A percentile compares a stretch with the other conserved stretches of the same genome.
phyloP scores from a whole-genome alignment of 441 rosid genomes.

The Pelargonium australe region DNA sequence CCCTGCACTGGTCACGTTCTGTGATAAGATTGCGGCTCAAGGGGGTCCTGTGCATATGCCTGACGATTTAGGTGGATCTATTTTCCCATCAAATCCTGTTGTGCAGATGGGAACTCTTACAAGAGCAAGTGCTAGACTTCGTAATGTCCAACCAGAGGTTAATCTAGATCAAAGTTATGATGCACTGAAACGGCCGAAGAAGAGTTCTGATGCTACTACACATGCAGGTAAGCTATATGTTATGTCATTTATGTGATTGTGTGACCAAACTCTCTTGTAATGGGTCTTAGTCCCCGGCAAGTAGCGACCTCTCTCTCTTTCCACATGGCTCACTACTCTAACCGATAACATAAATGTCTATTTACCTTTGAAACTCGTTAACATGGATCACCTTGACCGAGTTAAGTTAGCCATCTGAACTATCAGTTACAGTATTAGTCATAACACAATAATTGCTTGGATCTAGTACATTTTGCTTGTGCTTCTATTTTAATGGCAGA shows the following conservation, averaged over 20 bases:
- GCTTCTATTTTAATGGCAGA: not conserved
- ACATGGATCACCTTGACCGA: too few relatives aligned
- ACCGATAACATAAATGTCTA: too few relatives aligned
- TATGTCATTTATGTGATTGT: not conserved
- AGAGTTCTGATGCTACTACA: constrained; percentile 40
- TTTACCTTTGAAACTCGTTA: too few relatives aligned
- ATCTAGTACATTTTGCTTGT: not conserved
- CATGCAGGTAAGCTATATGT: constrained; percentile 42
- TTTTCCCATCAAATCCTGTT: constrained; percentile 63
- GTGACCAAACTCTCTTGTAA: not conserved
- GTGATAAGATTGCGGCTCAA: constrained; percentile 82
- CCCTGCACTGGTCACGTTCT: constrained; percentile 76
- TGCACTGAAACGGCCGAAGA: constrained; percentile 73
- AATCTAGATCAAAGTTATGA: constrained; percentile 68
- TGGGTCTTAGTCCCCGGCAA: too few relatives aligned
- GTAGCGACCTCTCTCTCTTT: not conserved
- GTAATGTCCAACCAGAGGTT: constrained; percentile 86
- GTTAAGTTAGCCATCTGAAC: not conserved
- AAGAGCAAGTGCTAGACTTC: constrained; percentile 89
- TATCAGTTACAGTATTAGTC: not conserved
- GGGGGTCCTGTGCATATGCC: constrained; percentile 83
- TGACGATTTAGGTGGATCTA: constrained; percentile 63
- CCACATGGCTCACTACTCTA: not conserved
- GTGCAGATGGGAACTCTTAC: constrained; percentile 74
- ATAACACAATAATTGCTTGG: not conserved